Conservation (phyloP, 2,329 filamentous ascomycete genomes). For the Herpotrichia juniperi region DNA sequence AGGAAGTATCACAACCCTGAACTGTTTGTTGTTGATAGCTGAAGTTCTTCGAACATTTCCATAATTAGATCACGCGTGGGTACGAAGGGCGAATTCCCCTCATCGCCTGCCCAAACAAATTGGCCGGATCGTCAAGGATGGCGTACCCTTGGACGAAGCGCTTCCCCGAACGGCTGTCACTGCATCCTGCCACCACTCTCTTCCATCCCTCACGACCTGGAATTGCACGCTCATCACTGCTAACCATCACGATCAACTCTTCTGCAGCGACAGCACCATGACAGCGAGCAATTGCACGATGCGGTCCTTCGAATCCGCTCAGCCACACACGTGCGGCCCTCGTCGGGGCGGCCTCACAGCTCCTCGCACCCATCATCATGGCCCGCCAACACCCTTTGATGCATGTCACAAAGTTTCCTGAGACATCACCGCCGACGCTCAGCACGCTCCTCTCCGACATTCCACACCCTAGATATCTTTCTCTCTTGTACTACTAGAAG, state of each 20-base stretch:
- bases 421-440: slow-evolving; percentile 1
- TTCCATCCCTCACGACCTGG: slow-evolving; percentile 7
- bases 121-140: slow-evolving; percentile 26
- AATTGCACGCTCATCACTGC: slow-evolving; percentile 24
- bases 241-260: slow-evolving; percentile 28
- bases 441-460: not conserved
- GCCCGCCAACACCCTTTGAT: not conserved
- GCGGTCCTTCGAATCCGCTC: slow-evolving; percentile 13
- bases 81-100: slow-evolving; percentile 13
- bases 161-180: slow-evolving; percentile 22
- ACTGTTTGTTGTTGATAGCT: too few relatives aligned
- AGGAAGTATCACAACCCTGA: too few relatives aligned
- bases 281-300: slow-evolving; percentile 20
- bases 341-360: slow-evolving; percentile 31
- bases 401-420: slow-evolving; percentile 1
- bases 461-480: not conserved
- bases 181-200: slow-evolving; percentile 26
- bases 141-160: slow-evolving; percentile 32
- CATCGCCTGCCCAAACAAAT: slow-evolving; percentile 22
- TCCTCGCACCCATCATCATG: slow-evolving; percentile 9
- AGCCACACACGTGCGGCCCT: slow-evolving; percentile 29
- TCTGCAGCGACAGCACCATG: slow-evolving; percentile 25
- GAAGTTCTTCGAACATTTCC: too few relatives aligned
- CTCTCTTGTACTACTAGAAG: not conserved
- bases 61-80: not conserved